These are phyloP conservation scores for Phytophthora boehmeriae DNA, from an alignment of 352 stramenopile species.

Conservation along the genomic window DNA sequence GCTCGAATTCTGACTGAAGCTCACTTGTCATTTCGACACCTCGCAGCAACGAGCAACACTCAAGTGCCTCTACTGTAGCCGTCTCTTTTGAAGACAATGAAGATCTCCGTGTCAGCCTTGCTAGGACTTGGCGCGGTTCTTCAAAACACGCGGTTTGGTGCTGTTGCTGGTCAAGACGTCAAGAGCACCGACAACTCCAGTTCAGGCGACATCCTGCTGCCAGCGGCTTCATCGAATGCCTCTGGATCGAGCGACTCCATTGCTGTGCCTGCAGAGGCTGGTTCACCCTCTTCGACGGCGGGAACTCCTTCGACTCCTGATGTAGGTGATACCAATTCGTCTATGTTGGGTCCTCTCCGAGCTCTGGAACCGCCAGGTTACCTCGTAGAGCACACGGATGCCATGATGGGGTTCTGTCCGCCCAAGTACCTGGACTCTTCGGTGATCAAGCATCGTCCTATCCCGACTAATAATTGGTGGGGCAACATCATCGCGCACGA, in stretches of 20 bases:
- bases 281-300: slow-evolving; percentile 4
- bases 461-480: slow-evolving; percentile 80
- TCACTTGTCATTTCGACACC: slow-evolving; percentile 43
- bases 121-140: slow-evolving; percentile 27
- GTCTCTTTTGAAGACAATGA: slow-evolving; percentile 29
- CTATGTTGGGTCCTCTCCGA: slow-evolving; percentile 15
- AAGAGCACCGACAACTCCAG: slow-evolving; percentile 17
- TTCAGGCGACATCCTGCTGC: slow-evolving; percentile 12
- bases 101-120: slow-evolving; percentile 23
- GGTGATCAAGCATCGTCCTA: slow-evolving; percentile 48
- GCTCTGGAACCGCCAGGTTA: slow-evolving; percentile 36
- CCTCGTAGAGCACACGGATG: slow-evolving; percentile 58
- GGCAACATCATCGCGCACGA: slow-evolving; percentile 69
- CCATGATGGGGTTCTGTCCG: slow-evolving; percentile 53
- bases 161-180: slow-evolving; percentile 19
- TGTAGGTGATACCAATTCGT: slow-evolving; percentile 16
- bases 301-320: slow-evolving; percentile 4
- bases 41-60: background rate
- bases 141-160: slow-evolving; percentile 20
- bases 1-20: slow-evolving; percentile 1
- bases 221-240: slow-evolving; percentile 18
- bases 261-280: slow-evolving; percentile 6
- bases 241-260: slow-evolving; percentile 9
- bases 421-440: slow-evolving; percentile 57
- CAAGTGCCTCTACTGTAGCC: slow-evolving; percentile 9